Percentiles rank a stretch among this genome's conserved stretches.
Conservation (phyloP, 192 early-diverging fungal species). For the Linnemannia schmuckeri region DNA sequence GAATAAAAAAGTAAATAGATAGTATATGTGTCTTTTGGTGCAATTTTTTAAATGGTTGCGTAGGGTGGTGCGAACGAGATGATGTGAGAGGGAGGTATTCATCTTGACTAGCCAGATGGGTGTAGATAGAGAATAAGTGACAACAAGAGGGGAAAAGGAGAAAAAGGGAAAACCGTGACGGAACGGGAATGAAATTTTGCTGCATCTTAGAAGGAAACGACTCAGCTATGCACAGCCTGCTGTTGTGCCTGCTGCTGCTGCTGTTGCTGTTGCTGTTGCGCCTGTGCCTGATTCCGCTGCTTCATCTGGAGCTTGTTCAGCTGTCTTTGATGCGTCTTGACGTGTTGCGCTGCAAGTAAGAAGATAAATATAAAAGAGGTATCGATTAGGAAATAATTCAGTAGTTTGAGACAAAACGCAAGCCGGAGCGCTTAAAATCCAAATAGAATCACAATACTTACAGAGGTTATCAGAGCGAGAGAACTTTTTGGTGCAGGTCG, state of each 20-base stretch:
- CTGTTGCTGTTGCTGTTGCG: conserved; percentile 36
- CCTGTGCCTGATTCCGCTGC: conserved; percentile 45
- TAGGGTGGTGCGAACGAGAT: not conserved
- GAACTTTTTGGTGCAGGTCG: conserved; percentile 66
- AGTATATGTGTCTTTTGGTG: not conserved
- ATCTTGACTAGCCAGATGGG: not conserved
- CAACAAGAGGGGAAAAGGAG: not conserved
- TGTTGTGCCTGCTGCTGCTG: conserved; percentile 29
- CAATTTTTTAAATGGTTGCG: not conserved
- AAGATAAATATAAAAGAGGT: not conserved
- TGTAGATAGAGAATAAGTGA: not conserved
- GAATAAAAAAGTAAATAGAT: not conserved
- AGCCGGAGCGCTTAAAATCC: not conserved
- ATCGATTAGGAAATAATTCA: not conserved
- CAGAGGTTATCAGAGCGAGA: conserved; percentile 69
- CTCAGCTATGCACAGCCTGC: not conserved
- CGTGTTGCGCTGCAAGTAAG: conserved; percentile 62
- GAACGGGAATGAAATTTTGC: not conserved
- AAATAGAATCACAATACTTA: conserved; percentile 6
- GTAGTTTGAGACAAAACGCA: not conserved
- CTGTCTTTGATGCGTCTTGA: conserved; percentile 66
- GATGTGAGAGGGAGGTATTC: not conserved
- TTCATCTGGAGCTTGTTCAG: conserved; percentile 37
- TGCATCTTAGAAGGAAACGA: not conserved
- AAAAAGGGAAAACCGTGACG: not conserved